Evolutionary conservation across 208 protist genomes (phyloP).

Genomic region (Wallacemonas sp.): DNA sequence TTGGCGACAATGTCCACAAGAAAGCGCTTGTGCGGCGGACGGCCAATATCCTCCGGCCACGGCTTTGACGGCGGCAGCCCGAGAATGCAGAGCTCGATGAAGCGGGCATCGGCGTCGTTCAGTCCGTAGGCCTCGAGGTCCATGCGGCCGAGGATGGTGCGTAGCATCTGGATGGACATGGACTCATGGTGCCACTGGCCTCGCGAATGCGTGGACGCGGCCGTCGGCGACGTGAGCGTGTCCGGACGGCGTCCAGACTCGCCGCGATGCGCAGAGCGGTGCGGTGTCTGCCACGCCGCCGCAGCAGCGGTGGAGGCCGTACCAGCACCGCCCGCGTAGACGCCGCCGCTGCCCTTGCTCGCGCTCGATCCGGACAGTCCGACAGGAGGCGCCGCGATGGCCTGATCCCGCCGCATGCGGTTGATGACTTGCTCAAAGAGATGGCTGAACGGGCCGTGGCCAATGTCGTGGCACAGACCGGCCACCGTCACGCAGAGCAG

Average conservation of each 20-base stretch:
- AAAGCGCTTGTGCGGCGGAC: constrained; percentile 41
- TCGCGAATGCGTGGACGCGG: too few species aligned
- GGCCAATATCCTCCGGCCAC: constrained; percentile 39
- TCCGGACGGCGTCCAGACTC: neutral
- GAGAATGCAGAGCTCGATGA: constrained; percentile 81
- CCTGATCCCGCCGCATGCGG: constrained; percentile 5
- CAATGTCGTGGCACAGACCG: constrained; percentile 95
- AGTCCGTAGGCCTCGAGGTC: constrained; percentile 47
- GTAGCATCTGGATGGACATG: constrained; percentile 81
- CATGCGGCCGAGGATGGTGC: constrained; percentile 38
- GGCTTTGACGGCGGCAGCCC: constrained; percentile 46
- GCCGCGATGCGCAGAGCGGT: neutral
- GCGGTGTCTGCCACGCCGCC: neutral
- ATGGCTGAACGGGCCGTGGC: constrained; percentile 97
- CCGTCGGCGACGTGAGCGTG: too few species aligned
- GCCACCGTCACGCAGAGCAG: constrained; percentile 89
- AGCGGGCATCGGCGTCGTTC: constrained; percentile 44
- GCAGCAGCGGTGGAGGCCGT: neutral
- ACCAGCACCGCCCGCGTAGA: too few species aligned
- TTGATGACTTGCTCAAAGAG: constrained; percentile 93
- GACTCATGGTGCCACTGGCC: constrained; percentile 52
- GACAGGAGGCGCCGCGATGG: too few species aligned
- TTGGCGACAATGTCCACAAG: constrained; percentile 84
- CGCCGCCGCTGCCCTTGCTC: too few species aligned
- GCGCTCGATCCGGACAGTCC: too few species aligned